Base-by-base conservation (phyloP, 2,329 filamentous ascomycete genomes). In the Talaromyces islandicus region DNA sequence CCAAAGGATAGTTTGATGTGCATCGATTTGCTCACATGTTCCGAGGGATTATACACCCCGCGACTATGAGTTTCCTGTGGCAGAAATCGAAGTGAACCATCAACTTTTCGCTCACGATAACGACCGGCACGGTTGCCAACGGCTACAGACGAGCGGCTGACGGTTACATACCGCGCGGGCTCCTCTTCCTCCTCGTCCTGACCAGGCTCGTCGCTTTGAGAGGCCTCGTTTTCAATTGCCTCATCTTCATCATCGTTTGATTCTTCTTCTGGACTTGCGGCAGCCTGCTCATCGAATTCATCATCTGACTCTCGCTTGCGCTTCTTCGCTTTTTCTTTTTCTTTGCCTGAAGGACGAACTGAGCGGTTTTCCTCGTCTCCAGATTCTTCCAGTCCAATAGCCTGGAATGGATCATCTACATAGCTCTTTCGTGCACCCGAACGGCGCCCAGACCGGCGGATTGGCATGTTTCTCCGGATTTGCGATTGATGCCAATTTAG, bases 1-100 rank as follows among this genome's bases (percentile, higher is more conserved):
- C 84, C 83, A 70, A 83, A 85, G 1, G 80, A 74, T 57, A 79
- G 71, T 61, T 76, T 77, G 60, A 82, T 67, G 57, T 80, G 75
- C n/a, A 75, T 70, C 50, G 74, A 69, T 64, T 81, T 82, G 2
- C 71, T 71, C 29, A 71, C 67, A 60, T 74, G 72, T 17, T 73
- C 69, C 24, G 67, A 64, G 11, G 73, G 67, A 48, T 73, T 73
- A 53, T 70, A 66, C 14, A 74, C 67, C 9, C 76, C 77, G 2
- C 77, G 70, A 27, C 65, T 73, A 63, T 76, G 76, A 1, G 68
- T 69, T 5, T 72, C 69, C 17, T 68, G 64, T 54, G 6, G 65
- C 56, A 27, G 64, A 54, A 35, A 60, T 60, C 14, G 66, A 54
- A 14, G 64, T 61, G 27, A 66, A 65, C 64, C 67, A 64, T n/a